phyloP scores from a whole-genome alignment of 2,329 filamentous ascomycete genomes.

The Zasmidium cellare region DNA sequence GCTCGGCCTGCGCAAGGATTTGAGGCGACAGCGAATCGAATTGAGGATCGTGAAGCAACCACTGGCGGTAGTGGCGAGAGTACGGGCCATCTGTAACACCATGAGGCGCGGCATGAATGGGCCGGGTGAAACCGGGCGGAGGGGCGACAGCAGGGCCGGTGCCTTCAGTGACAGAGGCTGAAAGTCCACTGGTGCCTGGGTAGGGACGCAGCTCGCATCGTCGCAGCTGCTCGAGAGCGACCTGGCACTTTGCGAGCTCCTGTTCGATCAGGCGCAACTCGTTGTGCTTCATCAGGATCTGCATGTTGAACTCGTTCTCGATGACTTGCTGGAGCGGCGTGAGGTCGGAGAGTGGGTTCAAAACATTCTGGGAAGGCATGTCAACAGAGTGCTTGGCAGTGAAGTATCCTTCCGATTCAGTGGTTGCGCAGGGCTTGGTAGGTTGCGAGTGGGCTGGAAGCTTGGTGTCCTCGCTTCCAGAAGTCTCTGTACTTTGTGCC shows the following conservation, averaged over 20 bases:
- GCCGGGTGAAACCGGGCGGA: slow-evolving; percentile 63
- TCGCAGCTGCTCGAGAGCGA: slow-evolving; percentile 88
- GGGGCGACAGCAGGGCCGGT: slow-evolving; percentile 69
- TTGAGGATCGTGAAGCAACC: slow-evolving; percentile 83
- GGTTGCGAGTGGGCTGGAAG: background rate
- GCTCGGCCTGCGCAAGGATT: slow-evolving; percentile 23
- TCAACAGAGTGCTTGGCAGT: slow-evolving; percentile 8
- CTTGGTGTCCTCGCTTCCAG: background rate
- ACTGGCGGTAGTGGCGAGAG: slow-evolving; percentile 89
- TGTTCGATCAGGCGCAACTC: slow-evolving; percentile 93
- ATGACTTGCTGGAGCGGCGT: slow-evolving; percentile 69
- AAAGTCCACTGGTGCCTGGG: slow-evolving; percentile 68
- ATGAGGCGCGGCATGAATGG: slow-evolving; percentile 81
- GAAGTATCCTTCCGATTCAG: slow-evolving; percentile 3
- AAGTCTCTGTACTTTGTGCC: background rate
- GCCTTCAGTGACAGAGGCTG: slow-evolving; percentile 70
- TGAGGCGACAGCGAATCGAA: slow-evolving; percentile 63
- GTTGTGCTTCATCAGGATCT: slow-evolving; percentile 91
- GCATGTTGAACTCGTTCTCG: slow-evolving; percentile 83
- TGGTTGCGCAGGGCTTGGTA: background rate
- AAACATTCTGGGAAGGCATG: slow-evolving; percentile 13
- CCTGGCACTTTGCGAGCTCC: slow-evolving; percentile 92
- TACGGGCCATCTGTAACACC: slow-evolving; percentile 92
- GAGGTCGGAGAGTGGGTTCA: slow-evolving; percentile 23
- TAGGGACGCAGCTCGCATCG: slow-evolving; percentile 91